These are phyloP conservation scores for Excoecaria cochinchinensis DNA, from an alignment of 345 rosid genomes.

Conservation along the genomic window DNA sequence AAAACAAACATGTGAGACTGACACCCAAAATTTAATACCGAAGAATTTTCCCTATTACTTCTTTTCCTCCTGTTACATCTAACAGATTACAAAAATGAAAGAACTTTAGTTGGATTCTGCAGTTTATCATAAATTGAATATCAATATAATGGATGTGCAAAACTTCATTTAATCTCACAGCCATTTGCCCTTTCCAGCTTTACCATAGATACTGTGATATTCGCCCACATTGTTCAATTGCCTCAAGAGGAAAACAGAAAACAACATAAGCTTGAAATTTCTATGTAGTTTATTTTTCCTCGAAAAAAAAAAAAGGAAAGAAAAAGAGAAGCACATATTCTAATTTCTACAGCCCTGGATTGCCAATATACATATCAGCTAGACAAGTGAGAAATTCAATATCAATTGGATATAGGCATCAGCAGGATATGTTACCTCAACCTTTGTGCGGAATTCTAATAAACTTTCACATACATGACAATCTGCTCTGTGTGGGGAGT, in stretches of 20 bases:
- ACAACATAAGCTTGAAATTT: not conserved
- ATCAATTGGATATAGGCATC: not conserved
- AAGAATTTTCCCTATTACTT: not conserved
- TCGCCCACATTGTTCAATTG: not conserved
- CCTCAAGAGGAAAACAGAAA: not conserved
- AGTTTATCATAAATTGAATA: not conserved
- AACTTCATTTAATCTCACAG: not conserved
- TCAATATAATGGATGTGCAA: not conserved
- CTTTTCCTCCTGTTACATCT: not conserved
- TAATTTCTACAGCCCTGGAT: not conserved
- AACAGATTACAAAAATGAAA: not conserved
- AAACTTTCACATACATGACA: conserved; percentile 91
- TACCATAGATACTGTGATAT: not conserved
- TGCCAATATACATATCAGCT: not conserved
- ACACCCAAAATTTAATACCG: not conserved
- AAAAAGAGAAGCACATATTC: not conserved
- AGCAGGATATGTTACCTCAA: conserved; percentile 49
- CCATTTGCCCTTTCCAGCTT: not conserved
- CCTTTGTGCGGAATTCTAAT: conserved; percentile 80
- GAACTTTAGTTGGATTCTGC: not conserved
- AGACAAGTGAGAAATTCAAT: not conserved
- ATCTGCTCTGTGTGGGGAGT: conserved; percentile 71
- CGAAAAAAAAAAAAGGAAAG: not conserved
- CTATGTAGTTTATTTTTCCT: not conserved
- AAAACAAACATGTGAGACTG: not conserved